A percentile compares a stretch with the other conserved stretches of the same genome.
These are phyloP conservation scores for Citrus australasica DNA, from an alignment of 345 rosid species.

Conservation along the genomic window DNA sequence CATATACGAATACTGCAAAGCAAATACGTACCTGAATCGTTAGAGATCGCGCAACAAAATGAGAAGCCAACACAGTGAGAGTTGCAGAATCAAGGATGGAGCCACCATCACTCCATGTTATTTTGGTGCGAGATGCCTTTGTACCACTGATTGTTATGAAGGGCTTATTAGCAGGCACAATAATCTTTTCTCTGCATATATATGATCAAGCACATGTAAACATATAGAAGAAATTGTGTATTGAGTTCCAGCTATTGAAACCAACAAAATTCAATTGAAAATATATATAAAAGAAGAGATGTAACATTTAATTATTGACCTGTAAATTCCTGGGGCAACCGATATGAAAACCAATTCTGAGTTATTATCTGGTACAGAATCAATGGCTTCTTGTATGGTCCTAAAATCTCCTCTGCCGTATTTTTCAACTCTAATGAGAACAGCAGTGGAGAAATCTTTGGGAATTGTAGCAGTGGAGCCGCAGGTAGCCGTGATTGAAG, in stretches of 20 bases:
- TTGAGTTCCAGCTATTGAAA: too few species aligned
- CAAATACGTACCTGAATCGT: constrained; percentile 37
- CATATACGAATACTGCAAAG: background rate
- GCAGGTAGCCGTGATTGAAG: constrained; percentile 18
- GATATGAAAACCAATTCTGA: constrained; percentile 41
- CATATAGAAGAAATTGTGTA: too few species aligned
- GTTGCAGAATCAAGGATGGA: constrained; percentile 49
- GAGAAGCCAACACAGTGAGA: constrained; percentile 51
- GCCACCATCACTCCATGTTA: constrained; percentile 32
- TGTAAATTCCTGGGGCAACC: constrained; percentile 73
- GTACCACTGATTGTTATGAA: constrained; percentile 77
- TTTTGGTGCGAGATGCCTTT: constrained; percentile 34
- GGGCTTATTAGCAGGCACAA: constrained; percentile 64
- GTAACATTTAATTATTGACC: constrained; percentile 26
- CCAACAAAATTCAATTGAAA: too few species aligned
- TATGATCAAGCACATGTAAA: background rate
- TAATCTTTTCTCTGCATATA: constrained; percentile 45
- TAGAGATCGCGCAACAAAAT: constrained; percentile 58
- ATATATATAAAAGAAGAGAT: too few species aligned
- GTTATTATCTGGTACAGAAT: constrained; percentile 53
- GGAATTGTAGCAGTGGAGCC: background rate
- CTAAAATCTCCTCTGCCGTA: constrained; percentile 65
- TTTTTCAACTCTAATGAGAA: constrained; percentile 60
- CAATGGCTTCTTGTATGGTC: constrained; percentile 68
- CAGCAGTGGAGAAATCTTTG: constrained; percentile 32